Evolutionary conservation across 2,329 filamentous ascomycete genomes (phyloP).

Genomic region (Talaromyces sp.): DNA sequence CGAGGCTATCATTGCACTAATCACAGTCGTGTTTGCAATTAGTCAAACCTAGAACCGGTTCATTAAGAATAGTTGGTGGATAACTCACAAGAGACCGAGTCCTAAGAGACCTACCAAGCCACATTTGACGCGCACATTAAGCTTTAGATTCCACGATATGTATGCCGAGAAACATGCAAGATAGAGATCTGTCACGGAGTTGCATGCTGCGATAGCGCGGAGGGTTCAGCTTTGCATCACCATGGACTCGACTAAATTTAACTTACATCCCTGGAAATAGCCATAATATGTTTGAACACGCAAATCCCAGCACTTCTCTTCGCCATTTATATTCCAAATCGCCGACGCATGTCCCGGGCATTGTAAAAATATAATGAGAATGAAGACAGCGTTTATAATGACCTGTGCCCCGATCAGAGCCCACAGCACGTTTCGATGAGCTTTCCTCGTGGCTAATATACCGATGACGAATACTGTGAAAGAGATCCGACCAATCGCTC

Average conservation of each 20-base stretch:
- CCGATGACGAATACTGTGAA: conserved; percentile 26
- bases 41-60: neutral
- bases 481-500: conserved; percentile 24
- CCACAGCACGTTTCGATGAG: conserved; percentile 23
- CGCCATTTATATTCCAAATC: conserved; percentile 22
- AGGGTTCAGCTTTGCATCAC: neutral
- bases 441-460: conserved; percentile 22
- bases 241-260: neutral
- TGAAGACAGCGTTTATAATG: conserved; percentile 24
- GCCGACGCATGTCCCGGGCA: conserved; percentile 24
- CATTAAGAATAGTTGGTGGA: neutral
- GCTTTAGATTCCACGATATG: conserved; percentile 35
- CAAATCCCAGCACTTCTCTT: conserved; percentile 23
- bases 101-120: conserved; percentile 29
- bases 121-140: conserved; percentile 30
- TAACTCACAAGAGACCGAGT: conserved; percentile 25
- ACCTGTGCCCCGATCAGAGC: conserved; percentile 23
- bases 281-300: conserved; percentile 27
- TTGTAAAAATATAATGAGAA: conserved; percentile 27
- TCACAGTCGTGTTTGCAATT: neutral
- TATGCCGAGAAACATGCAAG: conserved; percentile 29
- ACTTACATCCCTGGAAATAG: conserved; percentile 29
- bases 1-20: conserved; percentile 28
- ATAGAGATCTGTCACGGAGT: conserved; percentile 30
- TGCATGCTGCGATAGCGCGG: conserved; percentile 13